Evolutionary conservation across 78 protist species (phyloP).

Genomic region (Pigoraptor vietnamica): DNA sequence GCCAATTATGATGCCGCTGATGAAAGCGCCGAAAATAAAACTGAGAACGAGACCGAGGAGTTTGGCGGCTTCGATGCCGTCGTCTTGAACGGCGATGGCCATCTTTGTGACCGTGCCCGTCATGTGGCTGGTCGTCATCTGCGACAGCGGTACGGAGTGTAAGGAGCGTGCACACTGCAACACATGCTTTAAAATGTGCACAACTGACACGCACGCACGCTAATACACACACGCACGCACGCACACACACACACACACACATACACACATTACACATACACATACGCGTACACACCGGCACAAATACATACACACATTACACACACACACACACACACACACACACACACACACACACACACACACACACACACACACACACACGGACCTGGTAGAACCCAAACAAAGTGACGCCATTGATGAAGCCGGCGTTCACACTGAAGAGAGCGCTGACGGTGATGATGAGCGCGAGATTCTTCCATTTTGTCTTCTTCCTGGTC

Average conservation of each 20-base stretch:
- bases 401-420: not conserved
- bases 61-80: not conserved
- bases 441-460: not conserved
- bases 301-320: too few relatives aligned
- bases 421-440: not conserved
- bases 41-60: not conserved
- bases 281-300: too few relatives aligned
- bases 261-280: too few relatives aligned
- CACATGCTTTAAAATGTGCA: too few relatives aligned
- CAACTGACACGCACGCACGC: too few relatives aligned
- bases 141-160: too few relatives aligned
- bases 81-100: not conserved
- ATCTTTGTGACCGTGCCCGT: conserved; percentile 6
- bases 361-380: too few relatives aligned
- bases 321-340: too few relatives aligned
- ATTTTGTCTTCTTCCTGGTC: not conserved
- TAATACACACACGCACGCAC: too few relatives aligned
- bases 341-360: too few relatives aligned
- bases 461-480: not conserved
- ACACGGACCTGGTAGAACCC: not conserved
- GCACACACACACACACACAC: too few relatives aligned
- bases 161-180: too few relatives aligned
- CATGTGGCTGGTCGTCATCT: not conserved
- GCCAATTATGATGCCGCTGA: not conserved
- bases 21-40: not conserved